A percentile compares a stretch with the other conserved stretches of the same genome.
Evolutionary conservation across 257 asterid species (phyloP).

Genomic region (Primulina huaijiensis): DNA sequence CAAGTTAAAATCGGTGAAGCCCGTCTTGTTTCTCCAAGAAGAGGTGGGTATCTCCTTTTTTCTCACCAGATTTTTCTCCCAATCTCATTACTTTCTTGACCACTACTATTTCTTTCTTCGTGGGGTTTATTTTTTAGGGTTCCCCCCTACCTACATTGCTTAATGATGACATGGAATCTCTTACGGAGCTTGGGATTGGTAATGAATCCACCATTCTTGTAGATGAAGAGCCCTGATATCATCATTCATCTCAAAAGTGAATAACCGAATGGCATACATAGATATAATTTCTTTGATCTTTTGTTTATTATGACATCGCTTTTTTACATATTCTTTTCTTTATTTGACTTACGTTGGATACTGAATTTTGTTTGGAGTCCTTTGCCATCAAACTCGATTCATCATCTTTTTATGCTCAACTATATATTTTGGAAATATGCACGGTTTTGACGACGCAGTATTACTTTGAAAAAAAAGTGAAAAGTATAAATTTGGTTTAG

Average conservation of each 20-base stretch:
- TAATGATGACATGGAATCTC: conserved; percentile 84
- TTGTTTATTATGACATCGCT: background rate
- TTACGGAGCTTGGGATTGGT: conserved; percentile 69
- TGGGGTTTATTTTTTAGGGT: conserved; percentile 45
- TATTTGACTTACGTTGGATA: background rate
- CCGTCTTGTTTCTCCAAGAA: conserved; percentile 75
- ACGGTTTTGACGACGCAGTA: background rate
- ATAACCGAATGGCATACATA: background rate
- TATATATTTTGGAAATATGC: no score
- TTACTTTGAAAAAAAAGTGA: no score
- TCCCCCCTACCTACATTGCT: conserved; percentile 70
- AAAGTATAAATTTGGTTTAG: no score
- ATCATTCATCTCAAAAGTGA: background rate
- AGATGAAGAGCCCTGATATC: conserved; percentile 51
- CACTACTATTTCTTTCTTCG: background rate
- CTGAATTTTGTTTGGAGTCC: background rate
- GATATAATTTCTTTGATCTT: no score
- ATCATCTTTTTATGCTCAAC: background rate
- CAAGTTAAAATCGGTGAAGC: conserved; percentile 77
- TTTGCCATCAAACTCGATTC: background rate
- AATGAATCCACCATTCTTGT: conserved; percentile 73
- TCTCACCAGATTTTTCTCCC: background rate
- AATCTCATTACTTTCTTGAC: background rate
- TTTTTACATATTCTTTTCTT: background rate
- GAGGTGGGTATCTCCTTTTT: conserved; percentile 38